Conservation (phyloP, 305 asterid species). For the Fraxinus platypoda region DNA sequence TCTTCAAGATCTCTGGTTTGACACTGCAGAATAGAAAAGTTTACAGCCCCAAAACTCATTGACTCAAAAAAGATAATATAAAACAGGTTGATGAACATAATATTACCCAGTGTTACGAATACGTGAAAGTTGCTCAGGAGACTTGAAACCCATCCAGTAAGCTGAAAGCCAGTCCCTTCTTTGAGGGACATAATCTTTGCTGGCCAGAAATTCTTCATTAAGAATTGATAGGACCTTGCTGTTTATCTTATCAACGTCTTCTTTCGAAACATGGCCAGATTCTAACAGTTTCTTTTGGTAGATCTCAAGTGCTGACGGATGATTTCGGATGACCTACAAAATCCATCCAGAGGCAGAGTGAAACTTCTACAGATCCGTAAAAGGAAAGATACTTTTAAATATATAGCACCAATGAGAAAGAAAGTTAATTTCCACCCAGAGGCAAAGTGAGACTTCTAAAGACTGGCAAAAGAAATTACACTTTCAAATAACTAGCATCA, state of each 20-base stretch:
- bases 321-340: conserved; percentile 68
- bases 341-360: conserved; percentile 29
- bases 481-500: neutral
- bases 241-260: conserved; percentile 66
- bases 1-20: conserved; percentile 86
- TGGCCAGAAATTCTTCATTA: conserved; percentile 87
- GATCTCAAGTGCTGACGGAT: conserved; percentile 78
- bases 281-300: conserved; percentile 78
- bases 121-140: conserved; percentile 89
- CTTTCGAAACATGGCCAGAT: conserved; percentile 68
- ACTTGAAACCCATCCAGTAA: conserved; percentile 87
- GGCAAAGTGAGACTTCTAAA: neutral
- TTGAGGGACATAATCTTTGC: conserved; percentile 84
- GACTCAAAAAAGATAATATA: neutral
- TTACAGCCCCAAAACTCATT: conserved; percentile 18
- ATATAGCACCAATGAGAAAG: neutral
- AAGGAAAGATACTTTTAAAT: neutral
- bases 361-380: conserved; percentile 9
- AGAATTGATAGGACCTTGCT: conserved; percentile 68
- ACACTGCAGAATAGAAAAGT: conserved; percentile 51
- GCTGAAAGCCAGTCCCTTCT: conserved; percentile 98
- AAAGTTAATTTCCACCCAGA: neutral
- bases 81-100: neutral
- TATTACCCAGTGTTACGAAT: conserved; percentile 81
- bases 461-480: neutral